Evolutionary conservation across 495 filamentous ascomycete species (phyloP), one percentile per base, ranked within the genome.

Genomic region (Annulohypoxylon maeteangense): DNA sequence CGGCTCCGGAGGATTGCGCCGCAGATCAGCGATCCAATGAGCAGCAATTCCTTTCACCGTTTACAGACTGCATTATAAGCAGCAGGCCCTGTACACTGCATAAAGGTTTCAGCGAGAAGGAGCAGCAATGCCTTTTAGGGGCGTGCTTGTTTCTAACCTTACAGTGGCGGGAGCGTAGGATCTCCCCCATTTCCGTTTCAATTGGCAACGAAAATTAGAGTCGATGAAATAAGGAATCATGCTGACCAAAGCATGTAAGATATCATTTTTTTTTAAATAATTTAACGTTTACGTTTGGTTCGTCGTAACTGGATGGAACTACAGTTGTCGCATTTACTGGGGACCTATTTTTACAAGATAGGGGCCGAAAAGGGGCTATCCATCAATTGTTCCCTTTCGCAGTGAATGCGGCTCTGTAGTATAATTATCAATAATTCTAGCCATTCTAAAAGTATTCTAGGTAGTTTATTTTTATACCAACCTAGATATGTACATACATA

Each of bases 21-120:
- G 68, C 58, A 51, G 63, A 72, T 72, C 11, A 16, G n/a, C 34
- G 38, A 25, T 32, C 70, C 70, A 68, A 68, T 64, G 45, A 67
- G 12, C 18, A n/a, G 44, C 59, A 51, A 63, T 36, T 70, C 68
- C 68, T 65, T 65, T 48, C n/a, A n/a, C 63, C 56, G 16, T 31
- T 70, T 65, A 61, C 47, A 65, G 61, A 65, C 55, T 4, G 40
- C 29, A 14, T 38, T 59, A 51, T 67, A 14, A 63, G 63, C 63
- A 67, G 11, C 18, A 23, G n/a, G 12, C 23, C 20, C 22, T 22
- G 55, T 4, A 12, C 36, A 40, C 36, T 36, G 50, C 62, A 57
- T 50, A 20, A 36, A 32, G 47, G 70, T 72, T 72, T 68, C 64
- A 67, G 50, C 27, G 16, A 42, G 64, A 38, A 62, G 59, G 54